phyloP scores from a whole-genome alignment of 257 asterid genomes.

The Solanum arcanum region DNA sequence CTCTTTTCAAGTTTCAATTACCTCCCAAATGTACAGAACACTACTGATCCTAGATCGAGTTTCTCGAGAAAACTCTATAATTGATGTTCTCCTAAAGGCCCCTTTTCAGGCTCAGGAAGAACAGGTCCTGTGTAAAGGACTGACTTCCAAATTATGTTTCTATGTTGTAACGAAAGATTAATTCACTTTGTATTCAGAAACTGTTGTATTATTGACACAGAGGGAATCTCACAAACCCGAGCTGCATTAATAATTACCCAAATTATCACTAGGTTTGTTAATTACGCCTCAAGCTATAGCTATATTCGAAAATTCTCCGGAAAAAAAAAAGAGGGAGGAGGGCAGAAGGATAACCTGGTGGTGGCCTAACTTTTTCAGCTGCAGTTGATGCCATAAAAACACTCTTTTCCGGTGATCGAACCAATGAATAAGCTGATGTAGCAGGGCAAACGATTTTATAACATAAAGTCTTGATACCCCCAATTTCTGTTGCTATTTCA shows the following conservation, averaged over 20 bases:
- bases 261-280: background rate
- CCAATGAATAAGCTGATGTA: background rate
- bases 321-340: background rate
- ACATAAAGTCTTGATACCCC: constrained; percentile 23
- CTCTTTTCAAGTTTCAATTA: background rate
- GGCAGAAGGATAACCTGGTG: constrained; percentile 1
- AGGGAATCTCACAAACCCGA: background rate
- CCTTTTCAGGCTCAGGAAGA: background rate
- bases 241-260: background rate
- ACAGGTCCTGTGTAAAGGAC: constrained; percentile 11
- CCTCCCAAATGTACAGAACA: constrained; percentile 16
- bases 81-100: background rate
- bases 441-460: constrained; percentile 14
- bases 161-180: background rate
- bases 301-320: background rate
- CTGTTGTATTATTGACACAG: constrained; percentile 1
- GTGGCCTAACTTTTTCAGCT: constrained; percentile 1
- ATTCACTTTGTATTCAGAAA: background rate
- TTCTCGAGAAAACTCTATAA: background rate
- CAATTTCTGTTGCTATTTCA: constrained; percentile 14
- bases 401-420: background rate
- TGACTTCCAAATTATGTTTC: background rate
- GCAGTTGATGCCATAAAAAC: background rate
- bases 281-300: background rate
- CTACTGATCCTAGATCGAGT: background rate